These are phyloP conservation scores for Penicillium sp. DNA, from an alignment of 2,329 filamentous ascomycete species.

Conservation along the genomic window DNA sequence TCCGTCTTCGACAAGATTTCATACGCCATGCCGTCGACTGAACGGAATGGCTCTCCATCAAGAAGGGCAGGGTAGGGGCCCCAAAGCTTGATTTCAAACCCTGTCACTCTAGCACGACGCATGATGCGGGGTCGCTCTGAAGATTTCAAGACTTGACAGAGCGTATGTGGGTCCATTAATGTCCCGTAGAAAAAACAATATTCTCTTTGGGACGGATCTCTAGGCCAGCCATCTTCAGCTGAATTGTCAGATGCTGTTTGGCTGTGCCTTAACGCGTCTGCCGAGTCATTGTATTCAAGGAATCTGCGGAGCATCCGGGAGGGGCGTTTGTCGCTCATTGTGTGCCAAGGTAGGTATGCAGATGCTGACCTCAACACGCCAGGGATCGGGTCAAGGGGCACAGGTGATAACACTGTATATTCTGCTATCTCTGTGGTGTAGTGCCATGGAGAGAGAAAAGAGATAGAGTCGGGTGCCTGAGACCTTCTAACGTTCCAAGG, in stretches of 20 bases:
- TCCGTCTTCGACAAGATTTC: conserved; percentile 7
- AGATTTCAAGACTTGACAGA: conserved; percentile 5
- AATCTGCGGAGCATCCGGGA: not conserved
- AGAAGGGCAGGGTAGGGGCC: conserved; percentile 13
- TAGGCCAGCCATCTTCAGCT: not conserved
- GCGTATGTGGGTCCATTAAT: conserved; percentile 12
- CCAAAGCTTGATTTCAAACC: conserved; percentile 12
- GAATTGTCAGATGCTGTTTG: not conserved
- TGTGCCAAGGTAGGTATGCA: not conserved
- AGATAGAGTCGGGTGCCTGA: no score
- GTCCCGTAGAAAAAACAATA: conserved; percentile 13
- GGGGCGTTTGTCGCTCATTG: not conserved
- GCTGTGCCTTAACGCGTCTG: not conserved
- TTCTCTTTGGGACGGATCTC: not conserved
- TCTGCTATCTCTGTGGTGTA: not conserved
- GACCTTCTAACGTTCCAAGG: no score
- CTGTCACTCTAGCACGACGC: conserved; percentile 10
- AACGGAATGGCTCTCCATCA: not conserved
- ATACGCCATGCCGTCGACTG: conserved; percentile 13
- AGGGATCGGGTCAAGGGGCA: no score
- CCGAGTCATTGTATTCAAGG: not conserved
- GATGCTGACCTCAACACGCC: not conserved
- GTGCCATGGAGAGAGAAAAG: not conserved
- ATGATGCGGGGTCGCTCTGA: not conserved
- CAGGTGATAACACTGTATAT: not conserved